These are phyloP conservation scores for Laetiporus sulphureus DNA, from an alignment of 1,284 basidiomycete genomes.

Conservation along the genomic window DNA sequence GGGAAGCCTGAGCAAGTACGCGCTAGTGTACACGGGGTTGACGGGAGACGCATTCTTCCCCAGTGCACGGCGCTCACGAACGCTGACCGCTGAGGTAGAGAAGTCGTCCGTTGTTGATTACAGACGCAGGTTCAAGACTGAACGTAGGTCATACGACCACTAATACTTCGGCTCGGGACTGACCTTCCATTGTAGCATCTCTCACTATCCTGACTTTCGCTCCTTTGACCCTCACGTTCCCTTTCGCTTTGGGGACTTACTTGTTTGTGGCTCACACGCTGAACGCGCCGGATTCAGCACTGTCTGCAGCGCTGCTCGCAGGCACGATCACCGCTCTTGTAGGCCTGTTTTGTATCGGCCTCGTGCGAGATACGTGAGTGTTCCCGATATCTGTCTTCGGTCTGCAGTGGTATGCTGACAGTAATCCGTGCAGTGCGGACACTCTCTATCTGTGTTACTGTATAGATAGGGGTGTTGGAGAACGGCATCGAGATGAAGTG, in stretches of 20 bases:
- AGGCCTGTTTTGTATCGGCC: conserved; percentile 75
- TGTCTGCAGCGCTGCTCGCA: conserved; percentile 71
- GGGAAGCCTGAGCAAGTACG: conserved; percentile 76
- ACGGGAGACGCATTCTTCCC: conserved; percentile 83
- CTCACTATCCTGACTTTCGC: conserved; percentile 74
- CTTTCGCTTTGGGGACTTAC: conserved; percentile 79
- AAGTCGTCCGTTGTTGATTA: conserved; percentile 31
- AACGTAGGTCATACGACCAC: conserved; percentile 38
- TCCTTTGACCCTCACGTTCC: conserved; percentile 72
- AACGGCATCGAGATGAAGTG: conserved; percentile 58
- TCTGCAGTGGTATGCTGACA: conserved; percentile 1
- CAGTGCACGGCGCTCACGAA: conserved; percentile 63
- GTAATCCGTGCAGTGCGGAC: conserved; percentile 45
- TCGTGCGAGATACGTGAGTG: conserved; percentile 72
- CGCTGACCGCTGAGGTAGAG: conserved; percentile 45
- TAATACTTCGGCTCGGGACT: conserved; percentile 2
- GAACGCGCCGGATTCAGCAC: conserved; percentile 68
- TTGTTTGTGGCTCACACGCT: conserved; percentile 85
- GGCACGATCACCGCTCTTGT: conserved; percentile 79
- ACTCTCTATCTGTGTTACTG: conserved; percentile 86
- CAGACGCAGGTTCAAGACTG: conserved; percentile 44
- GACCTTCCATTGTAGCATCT: conserved; percentile 38
- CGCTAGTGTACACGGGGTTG: conserved; percentile 80
- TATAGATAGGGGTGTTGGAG: conserved; percentile 74
- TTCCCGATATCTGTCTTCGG: background rate